A percentile compares a stretch with the other conserved stretches of the same genome.
Conservation (phyloP, 352 stramenopile species). For the Globisporangium emineosum region DNA sequence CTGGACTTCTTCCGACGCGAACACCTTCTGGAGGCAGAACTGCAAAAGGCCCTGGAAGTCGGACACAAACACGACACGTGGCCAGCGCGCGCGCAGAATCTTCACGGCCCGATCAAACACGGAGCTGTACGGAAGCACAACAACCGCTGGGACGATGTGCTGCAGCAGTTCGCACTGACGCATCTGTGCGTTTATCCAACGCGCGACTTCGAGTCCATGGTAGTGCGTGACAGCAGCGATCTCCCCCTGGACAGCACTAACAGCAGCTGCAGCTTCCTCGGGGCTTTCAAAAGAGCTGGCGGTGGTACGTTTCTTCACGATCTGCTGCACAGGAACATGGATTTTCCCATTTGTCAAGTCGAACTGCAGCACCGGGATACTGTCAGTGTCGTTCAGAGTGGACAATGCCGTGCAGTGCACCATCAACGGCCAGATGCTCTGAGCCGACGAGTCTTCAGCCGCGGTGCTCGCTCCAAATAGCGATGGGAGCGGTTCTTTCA, state of each 20-base stretch:
- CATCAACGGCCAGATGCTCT: slow-evolving; percentile 28
- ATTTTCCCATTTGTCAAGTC: slow-evolving; percentile 36
- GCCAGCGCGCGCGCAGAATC: slow-evolving; percentile 38
- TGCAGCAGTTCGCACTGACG: slow-evolving; percentile 24
- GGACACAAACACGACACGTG: slow-evolving; percentile 34
- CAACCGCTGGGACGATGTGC: slow-evolving; percentile 35
- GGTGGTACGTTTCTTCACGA: slow-evolving; percentile 24
- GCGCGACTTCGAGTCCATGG: slow-evolving; percentile 56
- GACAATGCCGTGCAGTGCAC: slow-evolving; percentile 31
- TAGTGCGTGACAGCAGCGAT: slow-evolving; percentile 22
- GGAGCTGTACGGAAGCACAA: slow-evolving; percentile 41
- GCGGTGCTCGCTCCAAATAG: background rate
- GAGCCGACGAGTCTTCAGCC: background rate
- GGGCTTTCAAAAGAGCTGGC: slow-evolving; percentile 8
- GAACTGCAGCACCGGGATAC: slow-evolving; percentile 27
- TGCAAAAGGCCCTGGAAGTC: slow-evolving; percentile 48
- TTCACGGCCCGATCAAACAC: slow-evolving; percentile 34
- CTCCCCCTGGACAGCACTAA: background rate
- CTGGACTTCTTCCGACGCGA: slow-evolving; percentile 35
- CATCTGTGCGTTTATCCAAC: slow-evolving; percentile 40
- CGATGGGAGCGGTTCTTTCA: slow-evolving; percentile 36
- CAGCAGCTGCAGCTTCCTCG: slow-evolving; percentile 9
- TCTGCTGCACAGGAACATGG: slow-evolving; percentile 29
- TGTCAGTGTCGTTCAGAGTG: background rate
- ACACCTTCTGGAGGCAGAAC: slow-evolving; percentile 41